Conservation (phyloP, 257 asterid genomes). For the Cordia subcordata region DNA sequence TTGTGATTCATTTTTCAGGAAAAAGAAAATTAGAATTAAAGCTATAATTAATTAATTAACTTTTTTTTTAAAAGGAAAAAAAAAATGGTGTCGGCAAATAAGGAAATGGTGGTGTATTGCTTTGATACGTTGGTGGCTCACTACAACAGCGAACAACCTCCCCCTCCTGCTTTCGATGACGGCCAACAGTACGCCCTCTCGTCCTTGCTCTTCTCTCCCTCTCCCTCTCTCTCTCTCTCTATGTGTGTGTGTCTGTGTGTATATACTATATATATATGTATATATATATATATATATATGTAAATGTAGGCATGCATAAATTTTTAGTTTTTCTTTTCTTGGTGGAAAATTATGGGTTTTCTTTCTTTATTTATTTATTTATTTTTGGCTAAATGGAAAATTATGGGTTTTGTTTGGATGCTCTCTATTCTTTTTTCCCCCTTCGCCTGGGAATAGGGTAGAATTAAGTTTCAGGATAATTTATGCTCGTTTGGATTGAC, state of each 20-base stretch:
- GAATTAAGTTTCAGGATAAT: too few species aligned
- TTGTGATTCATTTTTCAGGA: neutral
- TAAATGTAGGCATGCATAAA: too few species aligned
- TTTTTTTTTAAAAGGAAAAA: neutral
- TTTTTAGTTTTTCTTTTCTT: too few species aligned
- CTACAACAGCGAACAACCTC: slow-evolving; percentile 70
- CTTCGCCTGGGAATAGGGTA: too few species aligned
- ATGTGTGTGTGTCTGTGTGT: neutral
- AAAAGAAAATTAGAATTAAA: neutral
- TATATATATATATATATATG: too few species aligned
- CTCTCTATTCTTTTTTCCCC: too few species aligned
- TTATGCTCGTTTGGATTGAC: too few species aligned
- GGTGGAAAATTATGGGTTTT: too few species aligned
- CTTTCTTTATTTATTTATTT: too few species aligned
- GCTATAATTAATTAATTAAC: neutral
- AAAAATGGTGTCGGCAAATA: slow-evolving; percentile 89
- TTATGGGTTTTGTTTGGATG: too few species aligned
- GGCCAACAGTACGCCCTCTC: slow-evolving; percentile 67
- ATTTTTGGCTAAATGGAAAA: too few species aligned
- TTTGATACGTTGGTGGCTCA: slow-evolving; percentile 92
- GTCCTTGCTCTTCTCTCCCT: neutral
- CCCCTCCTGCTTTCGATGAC: slow-evolving; percentile 87
- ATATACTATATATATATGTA: neutral
- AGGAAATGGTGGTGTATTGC: slow-evolving; percentile 92
- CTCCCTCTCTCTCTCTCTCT: neutral